Conservation (phyloP, 331 rosid genomes). For the Acacia concinna region DNA sequence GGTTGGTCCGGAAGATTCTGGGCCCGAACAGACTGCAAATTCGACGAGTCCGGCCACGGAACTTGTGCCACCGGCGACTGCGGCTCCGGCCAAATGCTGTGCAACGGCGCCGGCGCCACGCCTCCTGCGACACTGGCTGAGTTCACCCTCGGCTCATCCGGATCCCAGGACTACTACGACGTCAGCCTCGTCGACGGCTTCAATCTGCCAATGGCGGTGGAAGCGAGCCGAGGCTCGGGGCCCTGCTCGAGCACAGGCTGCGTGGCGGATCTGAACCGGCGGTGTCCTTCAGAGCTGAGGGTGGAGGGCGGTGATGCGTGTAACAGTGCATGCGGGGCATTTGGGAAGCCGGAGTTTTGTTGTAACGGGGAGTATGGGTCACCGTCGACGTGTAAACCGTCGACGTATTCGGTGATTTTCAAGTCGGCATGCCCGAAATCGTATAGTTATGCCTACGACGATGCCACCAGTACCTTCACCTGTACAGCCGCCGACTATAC, state of each 20-base stretch:
- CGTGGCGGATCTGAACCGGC: constrained; percentile 44
- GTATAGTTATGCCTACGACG: constrained; percentile 74
- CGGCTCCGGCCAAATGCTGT: constrained; percentile 52
- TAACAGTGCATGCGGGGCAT: constrained; percentile 70
- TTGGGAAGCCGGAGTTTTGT: constrained; percentile 61
- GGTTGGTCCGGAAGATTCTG: constrained; percentile 83
- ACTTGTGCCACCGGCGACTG: constrained; percentile 65
- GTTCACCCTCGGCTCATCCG: constrained; percentile 63
- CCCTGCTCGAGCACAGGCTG: constrained; percentile 58
- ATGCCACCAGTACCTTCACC: constrained; percentile 67
- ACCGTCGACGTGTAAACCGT: constrained; percentile 58
- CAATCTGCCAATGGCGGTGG: constrained; percentile 59
- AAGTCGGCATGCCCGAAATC: constrained; percentile 67
- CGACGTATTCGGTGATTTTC: constrained; percentile 56
- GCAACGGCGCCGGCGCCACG: constrained; percentile 59
- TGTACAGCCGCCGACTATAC: constrained; percentile 64
- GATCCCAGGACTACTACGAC: constrained; percentile 63
- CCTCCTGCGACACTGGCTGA: constrained; percentile 74
- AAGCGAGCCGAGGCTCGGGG: constrained; percentile 51
- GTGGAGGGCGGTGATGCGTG: constrained; percentile 57
- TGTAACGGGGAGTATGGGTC: constrained; percentile 54
- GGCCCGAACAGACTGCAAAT: constrained; percentile 62
- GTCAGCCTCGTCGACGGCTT: constrained; percentile 81
- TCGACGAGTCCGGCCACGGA: constrained; percentile 50
- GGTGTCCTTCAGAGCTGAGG: constrained; percentile 55